phyloP scores from a whole-genome alignment of 2,329 filamentous ascomycete species.

The Colletotrichum falcatum region DNA sequence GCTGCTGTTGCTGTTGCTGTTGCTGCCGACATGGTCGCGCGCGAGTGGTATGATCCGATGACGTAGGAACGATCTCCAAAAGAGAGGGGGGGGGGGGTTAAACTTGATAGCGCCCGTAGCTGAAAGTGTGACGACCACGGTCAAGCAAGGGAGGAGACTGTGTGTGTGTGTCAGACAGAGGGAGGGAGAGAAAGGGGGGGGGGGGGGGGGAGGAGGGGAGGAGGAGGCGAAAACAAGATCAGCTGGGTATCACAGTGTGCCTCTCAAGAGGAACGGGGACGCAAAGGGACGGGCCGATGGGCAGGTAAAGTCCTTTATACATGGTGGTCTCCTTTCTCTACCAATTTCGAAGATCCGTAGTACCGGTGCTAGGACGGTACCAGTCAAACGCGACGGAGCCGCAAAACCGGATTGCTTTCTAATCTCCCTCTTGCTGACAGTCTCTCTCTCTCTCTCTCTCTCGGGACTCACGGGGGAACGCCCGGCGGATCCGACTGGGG shows the following conservation, averaged over 20 bases:
- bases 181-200: not conserved
- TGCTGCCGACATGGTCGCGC: slow-evolving; percentile 31
- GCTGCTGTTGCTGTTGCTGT: not conserved
- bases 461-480: slow-evolving; percentile 17
- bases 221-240: not conserved
- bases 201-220: not conserved
- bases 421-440: slow-evolving; percentile 20
- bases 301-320: slow-evolving; percentile 12
- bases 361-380: not conserved
- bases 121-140: not conserved
- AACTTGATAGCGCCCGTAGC: no score
- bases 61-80: not conserved
- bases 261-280: not conserved
- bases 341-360: not conserved
- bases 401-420: slow-evolving; percentile 35
- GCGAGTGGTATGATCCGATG: slow-evolving; percentile 5
- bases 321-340: not conserved
- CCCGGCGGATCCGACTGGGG: slow-evolving; percentile 25
- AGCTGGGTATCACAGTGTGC: slow-evolving; percentile 24
- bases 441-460: no score
- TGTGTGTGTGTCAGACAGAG: no score
- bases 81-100: not conserved
- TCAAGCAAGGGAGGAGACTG: not conserved
- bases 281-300: not conserved
- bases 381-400: slow-evolving; percentile 30